Conservation (phyloP, 148 eudicot genomes). For the Nepenthes mirabilis region DNA sequence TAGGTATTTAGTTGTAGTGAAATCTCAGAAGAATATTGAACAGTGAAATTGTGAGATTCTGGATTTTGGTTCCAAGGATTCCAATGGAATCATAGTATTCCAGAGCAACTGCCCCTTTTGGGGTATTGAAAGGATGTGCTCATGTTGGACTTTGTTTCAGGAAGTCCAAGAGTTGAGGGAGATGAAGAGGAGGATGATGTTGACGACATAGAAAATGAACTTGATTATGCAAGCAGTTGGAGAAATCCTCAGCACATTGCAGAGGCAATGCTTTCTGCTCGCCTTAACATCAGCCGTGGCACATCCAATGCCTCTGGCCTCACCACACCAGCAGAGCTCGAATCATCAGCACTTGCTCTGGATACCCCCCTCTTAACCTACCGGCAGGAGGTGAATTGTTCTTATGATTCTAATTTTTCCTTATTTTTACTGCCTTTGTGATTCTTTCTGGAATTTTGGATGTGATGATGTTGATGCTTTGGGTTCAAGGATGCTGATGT, state of each 20-base stretch:
- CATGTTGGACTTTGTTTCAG: constrained; percentile 10
- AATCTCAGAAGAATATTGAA: too few species aligned
- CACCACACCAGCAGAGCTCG: constrained; percentile 37
- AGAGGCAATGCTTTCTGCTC: constrained; percentile 21
- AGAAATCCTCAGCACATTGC: constrained; percentile 19
- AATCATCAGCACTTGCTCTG: constrained; percentile 26
- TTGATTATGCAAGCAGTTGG: constrained; percentile 18
- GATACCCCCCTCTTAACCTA: constrained; percentile 63
- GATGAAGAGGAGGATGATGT: constrained; percentile 67
- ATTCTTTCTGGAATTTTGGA: background rate
- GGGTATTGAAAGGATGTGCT: too few species aligned
- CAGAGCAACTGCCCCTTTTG: too few species aligned
- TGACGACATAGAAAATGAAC: constrained; percentile 57
- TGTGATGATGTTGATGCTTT: background rate
- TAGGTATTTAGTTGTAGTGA: too few species aligned
- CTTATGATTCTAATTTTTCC: background rate
- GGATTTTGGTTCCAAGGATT: too few species aligned
- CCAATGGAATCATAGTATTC: too few species aligned
- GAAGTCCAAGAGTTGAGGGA: constrained; percentile 61
- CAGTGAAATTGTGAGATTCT: too few species aligned
- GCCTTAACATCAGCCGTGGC: constrained; percentile 22
- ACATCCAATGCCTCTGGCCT: constrained; percentile 32
- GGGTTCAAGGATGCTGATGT: constrained; percentile 40
- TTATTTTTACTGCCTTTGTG: background rate
- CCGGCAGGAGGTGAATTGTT: constrained; percentile 42